A percentile compares a stretch with the other conserved stretches of the same genome.
phyloP scores from a whole-genome alignment of 768 basidiomycete genomes.

The Obba rivulosa region DNA sequence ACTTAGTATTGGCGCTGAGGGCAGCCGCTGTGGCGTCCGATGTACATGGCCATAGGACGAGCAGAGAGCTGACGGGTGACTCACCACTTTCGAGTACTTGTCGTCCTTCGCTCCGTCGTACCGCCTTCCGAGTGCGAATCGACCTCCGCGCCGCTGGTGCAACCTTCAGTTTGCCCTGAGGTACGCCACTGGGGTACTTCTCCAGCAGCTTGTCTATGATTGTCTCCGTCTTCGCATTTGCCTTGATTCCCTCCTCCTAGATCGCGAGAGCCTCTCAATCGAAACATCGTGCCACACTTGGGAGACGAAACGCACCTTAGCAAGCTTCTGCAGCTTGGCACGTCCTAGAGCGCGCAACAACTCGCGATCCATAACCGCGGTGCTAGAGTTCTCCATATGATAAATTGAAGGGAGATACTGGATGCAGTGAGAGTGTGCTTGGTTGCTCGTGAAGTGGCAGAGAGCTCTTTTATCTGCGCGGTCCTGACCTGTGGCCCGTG shows the following conservation, averaged over 20 bases:
- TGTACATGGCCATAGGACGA: too few species aligned
- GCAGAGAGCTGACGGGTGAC: too few species aligned
- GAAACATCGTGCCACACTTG: neutral
- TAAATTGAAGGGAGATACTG: neutral
- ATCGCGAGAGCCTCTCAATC: neutral
- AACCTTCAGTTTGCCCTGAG: neutral
- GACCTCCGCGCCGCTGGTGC: too few species aligned
- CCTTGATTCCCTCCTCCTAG: slow-evolving; percentile 23
- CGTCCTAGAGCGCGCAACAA: neutral
- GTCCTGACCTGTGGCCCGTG: neutral
- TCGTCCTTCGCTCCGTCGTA: too few species aligned
- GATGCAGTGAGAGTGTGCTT: neutral
- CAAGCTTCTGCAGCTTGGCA: slow-evolving; percentile 7
- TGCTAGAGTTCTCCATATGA: neutral
- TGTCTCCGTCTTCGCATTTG: slow-evolving; percentile 22
- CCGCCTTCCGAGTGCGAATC: too few species aligned
- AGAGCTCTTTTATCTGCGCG: neutral
- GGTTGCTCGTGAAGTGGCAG: neutral
- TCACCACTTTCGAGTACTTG: too few species aligned
- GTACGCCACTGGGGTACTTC: slow-evolving; percentile 24
- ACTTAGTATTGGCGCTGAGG: too few species aligned
- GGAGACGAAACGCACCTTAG: slow-evolving; percentile 3
- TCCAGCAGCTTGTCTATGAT: slow-evolving; percentile 21
- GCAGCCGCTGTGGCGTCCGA: too few species aligned
- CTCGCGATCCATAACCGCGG: neutral